Conservation (phyloP, 2,329 filamentous ascomycete genomes). For the Alternaria sp. region DNA sequence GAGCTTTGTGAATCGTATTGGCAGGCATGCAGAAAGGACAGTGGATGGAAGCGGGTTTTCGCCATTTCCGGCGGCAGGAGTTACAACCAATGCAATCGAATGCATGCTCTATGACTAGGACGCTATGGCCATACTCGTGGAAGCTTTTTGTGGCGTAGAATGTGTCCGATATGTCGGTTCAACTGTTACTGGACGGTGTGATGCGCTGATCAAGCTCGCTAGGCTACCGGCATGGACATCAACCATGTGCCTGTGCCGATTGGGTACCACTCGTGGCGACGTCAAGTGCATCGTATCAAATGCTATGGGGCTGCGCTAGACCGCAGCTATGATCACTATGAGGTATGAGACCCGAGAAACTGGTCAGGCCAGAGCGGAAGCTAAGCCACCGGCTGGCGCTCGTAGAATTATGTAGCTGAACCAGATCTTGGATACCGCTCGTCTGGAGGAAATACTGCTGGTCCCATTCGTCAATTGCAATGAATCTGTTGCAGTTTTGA, state of each 20-base stretch:
- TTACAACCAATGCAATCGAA: constrained; percentile 22
- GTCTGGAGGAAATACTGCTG: constrained; percentile 20
- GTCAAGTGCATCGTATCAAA: constrained; percentile 7
- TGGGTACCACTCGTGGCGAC: constrained; percentile 17
- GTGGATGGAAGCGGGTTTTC: constrained; percentile 16
- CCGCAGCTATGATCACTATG: constrained; percentile 32
- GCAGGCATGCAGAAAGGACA: constrained; percentile 5
- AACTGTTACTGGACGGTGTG: constrained; percentile 25
- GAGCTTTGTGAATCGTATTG: not conserved
- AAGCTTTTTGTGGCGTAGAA: constrained; percentile 33
- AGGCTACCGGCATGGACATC: constrained; percentile 20
- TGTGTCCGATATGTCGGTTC: constrained; percentile 26
- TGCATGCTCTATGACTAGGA: constrained; percentile 13
- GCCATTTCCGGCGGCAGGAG: constrained; percentile 16
- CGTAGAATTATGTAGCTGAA: constrained; percentile 20
- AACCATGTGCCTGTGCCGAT: constrained; percentile 18
- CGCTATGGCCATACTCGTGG: constrained; percentile 23
- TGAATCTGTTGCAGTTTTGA: constrained; percentile 8
- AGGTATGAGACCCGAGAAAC: constrained; percentile 25
- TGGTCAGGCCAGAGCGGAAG: constrained; percentile 27
- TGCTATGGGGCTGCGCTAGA: constrained; percentile 22
- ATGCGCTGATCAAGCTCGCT: constrained; percentile 20
- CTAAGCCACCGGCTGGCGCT: constrained; percentile 21
- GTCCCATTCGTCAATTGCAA: constrained; percentile 25
- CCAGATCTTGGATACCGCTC: constrained; percentile 21